Base-by-base conservation (phyloP, 202 grass and related monocot species). In the Setaria italica region DNA sequence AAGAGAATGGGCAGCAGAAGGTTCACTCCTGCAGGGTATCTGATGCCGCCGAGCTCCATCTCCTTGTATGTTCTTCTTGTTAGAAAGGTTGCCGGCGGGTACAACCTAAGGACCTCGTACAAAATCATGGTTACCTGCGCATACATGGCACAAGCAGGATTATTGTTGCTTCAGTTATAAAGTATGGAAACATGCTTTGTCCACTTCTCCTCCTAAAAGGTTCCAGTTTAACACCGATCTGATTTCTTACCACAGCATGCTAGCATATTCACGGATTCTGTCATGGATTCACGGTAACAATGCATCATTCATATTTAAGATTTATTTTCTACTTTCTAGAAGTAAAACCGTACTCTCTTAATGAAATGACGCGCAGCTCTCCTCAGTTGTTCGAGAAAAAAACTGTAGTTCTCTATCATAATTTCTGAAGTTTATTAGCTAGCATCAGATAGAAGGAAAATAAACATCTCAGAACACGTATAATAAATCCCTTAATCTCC, bases 61-160 rank as follows among this genome's bases (percentile, higher is more conserved):
- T 78, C 66, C 79, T 93, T 90, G 75, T 88, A 74, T 79, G 89
- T 93, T 86, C 85, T 83, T 74, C 91, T 88, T 1, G 0, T 65
- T 21, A 97, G 10, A 39, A 62, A n/a, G 16, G 39, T 34, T 47
- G 30, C 32, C 5, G 94, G 89, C 1, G 94, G 91, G 45, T 93
- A 97, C 7, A 97, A 75, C 56, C 89, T 85, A 83, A 96, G 89
- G 70, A 96, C 89, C 85, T 96, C 94, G 8, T 93, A 76, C 9
- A 97, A 70, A 72, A 97, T 93, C 94, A 93, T 93, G 1, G 87
- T 93, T 74, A 96, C 81, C 91, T 96, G 53, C 55, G 32, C 70
- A 37, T 50, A 64, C 29, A 67, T 80, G 25, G 49, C 13, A 29
- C 29, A 76, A 66, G 5, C 32, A 80, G 51, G 49, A 60, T 35